phyloP scores from a whole-genome alignment of 2,329 filamentous ascomycete genomes.

The Fusarium graminum region DNA sequence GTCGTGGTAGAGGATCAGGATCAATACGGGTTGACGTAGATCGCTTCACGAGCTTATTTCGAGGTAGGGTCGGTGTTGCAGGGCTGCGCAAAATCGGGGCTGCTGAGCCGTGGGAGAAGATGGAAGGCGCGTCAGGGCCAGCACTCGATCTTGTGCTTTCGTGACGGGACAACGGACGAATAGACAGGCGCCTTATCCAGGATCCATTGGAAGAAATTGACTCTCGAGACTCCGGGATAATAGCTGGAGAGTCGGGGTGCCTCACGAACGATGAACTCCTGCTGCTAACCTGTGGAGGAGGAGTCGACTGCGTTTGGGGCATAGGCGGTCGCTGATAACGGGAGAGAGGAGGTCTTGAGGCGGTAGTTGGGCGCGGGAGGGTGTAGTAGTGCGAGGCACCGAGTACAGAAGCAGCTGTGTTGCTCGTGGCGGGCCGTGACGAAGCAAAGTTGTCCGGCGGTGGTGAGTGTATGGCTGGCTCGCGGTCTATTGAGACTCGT shows the following conservation, averaged over 20 bases:
- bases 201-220: constrained; percentile 73
- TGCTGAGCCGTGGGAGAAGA: constrained; percentile 76
- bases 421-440: constrained; percentile 61
- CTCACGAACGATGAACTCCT: constrained; percentile 61
- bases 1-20: constrained; percentile 58
- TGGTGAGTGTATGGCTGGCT: constrained; percentile 49
- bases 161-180: constrained; percentile 73
- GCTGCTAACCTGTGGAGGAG: constrained; percentile 56
- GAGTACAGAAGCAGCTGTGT: constrained; percentile 51
- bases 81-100: constrained; percentile 67
- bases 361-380: constrained; percentile 50
- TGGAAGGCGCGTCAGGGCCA: constrained; percentile 73
- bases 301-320: constrained; percentile 58
- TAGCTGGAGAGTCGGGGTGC: constrained; percentile 54
- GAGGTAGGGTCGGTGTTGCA: constrained; percentile 63
- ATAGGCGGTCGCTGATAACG: constrained; percentile 56
- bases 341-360: constrained; percentile 55
- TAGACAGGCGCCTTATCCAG: constrained; percentile 79
- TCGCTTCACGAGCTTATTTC: constrained; percentile 85
- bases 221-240: constrained; percentile 63
- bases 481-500: constrained; percentile 54
- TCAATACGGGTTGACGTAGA: constrained; percentile 67
- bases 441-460: constrained; percentile 45
- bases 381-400: constrained; percentile 51
- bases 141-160: constrained; percentile 74